Evolutionary conservation across 768 basidiomycete species (phyloP).

Genomic region (Erythrobasidium yunnanense): DNA sequence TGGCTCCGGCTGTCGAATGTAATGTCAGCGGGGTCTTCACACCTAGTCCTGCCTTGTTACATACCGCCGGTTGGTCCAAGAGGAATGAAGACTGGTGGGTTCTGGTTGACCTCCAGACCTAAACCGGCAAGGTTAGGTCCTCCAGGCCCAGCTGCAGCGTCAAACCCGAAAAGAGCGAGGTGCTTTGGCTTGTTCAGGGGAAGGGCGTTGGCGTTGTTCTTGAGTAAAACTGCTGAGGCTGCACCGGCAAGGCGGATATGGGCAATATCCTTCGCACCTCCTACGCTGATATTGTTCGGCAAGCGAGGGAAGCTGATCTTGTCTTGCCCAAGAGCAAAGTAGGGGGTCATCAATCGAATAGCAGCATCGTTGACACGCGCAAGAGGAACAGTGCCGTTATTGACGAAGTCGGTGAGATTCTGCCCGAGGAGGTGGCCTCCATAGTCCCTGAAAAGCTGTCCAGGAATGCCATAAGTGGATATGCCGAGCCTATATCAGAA

Average conservation of each 20-base stretch:
- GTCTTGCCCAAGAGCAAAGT: constrained; percentile 46
- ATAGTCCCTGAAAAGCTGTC: too few relatives aligned
- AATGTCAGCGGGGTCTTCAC: not conserved
- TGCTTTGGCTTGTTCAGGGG: constrained; percentile 12
- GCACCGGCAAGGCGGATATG: constrained; percentile 34
- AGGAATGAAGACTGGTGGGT: not conserved
- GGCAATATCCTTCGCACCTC: constrained; percentile 43
- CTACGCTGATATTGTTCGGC: constrained; percentile 42
- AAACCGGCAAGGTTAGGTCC: not conserved
- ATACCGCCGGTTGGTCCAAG: not conserved
- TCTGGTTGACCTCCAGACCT: not conserved
- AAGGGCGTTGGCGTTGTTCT: constrained; percentile 21
- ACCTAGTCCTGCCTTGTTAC: not conserved
- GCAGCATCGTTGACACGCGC: constrained; percentile 45
- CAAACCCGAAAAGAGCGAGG: not conserved
- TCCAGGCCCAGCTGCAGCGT: not conserved
- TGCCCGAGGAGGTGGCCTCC: constrained; percentile 47
- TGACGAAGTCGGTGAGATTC: constrained; percentile 58
- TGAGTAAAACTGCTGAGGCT: constrained; percentile 42
- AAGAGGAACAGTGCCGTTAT: constrained; percentile 59
- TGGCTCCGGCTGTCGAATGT: not conserved
- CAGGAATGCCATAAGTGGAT: too few relatives aligned
- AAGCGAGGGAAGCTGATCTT: constrained; percentile 54
- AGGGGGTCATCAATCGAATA: constrained; percentile 48
- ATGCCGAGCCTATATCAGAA: too few relatives aligned